These are phyloP conservation scores for Syncephalastrum racemosum DNA, from an alignment of 371 early-diverging fungal species.

Conservation along the genomic window DNA sequence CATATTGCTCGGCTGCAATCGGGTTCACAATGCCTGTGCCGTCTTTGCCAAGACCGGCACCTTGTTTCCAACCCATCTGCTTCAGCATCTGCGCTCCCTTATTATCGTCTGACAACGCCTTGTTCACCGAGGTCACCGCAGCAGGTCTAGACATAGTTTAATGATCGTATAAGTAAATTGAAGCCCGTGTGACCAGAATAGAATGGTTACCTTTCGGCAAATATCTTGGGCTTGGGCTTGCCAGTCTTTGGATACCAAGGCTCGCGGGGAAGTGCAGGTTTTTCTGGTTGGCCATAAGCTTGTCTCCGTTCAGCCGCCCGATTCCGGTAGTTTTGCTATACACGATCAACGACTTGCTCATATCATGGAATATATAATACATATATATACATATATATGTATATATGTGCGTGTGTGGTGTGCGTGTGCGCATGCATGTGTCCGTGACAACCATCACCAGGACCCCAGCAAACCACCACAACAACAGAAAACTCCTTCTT, in stretches of 20 bases:
- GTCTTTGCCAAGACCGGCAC: conserved; percentile 44
- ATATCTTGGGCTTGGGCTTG: too few species aligned
- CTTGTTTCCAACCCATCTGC: conserved; percentile 49
- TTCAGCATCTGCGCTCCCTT: conserved; percentile 42
- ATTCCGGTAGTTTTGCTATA: conserved; percentile 57
- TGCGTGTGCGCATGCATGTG: too few species aligned
- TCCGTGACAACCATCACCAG: too few species aligned
- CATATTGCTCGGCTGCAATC: conserved; percentile 40
- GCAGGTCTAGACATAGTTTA: conserved; percentile 4
- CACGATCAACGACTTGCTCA: conserved; percentile 3
- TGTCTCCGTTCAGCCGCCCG: conserved; percentile 69
- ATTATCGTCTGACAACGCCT: conserved; percentile 39
- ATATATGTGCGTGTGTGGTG: background rate
- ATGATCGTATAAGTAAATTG: too few species aligned
- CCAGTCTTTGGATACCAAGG: background rate
- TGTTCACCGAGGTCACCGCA: conserved; percentile 26
- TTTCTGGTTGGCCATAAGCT: conserved; percentile 58
- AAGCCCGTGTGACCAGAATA: too few species aligned
- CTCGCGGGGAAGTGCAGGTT: conserved; percentile 1
- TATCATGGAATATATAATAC: too few species aligned
- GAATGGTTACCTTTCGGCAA: too few species aligned
- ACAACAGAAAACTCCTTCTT: too few species aligned
- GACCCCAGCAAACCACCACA: too few species aligned
- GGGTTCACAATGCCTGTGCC: conserved; percentile 44
- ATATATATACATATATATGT: too few species aligned